Conservation (phyloP, 78 protist genomes). For the Dictyostelium purpureum region DNA sequence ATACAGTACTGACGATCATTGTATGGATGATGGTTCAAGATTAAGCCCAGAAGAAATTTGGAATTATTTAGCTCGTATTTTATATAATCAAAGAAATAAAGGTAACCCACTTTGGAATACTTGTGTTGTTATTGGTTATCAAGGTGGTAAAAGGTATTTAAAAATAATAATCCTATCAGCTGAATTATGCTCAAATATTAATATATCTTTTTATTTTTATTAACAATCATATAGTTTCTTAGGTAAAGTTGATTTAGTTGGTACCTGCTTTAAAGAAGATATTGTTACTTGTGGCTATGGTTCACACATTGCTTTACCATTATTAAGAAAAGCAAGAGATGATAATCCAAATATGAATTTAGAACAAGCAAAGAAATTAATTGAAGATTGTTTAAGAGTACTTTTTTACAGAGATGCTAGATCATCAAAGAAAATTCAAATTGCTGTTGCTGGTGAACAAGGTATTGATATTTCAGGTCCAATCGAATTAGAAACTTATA, state of each 20-base stretch:
- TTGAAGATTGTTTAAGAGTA: conserved; percentile 88
- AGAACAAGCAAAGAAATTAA: conserved; percentile 82
- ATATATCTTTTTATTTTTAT: background rate
- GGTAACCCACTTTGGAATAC: conserved; percentile 90
- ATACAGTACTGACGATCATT: conserved; percentile 51
- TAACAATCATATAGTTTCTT: conserved; percentile 13
- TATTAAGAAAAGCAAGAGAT: conserved; percentile 76
- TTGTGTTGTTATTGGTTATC: conserved; percentile 86
- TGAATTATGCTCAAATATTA: background rate
- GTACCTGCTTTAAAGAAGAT: conserved; percentile 87
- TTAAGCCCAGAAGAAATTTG: conserved; percentile 76
- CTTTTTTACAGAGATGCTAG: conserved; percentile 95
- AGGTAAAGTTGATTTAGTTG: conserved; percentile 85
- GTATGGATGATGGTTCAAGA: conserved; percentile 72
- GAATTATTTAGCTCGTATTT: conserved; percentile 86
- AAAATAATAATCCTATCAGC: background rate
- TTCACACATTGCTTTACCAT: conserved; percentile 90
- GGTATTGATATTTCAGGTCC: conserved; percentile 67
- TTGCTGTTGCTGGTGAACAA: conserved; percentile 30
- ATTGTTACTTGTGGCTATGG: conserved; percentile 95
- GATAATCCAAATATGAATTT: conserved; percentile 44
- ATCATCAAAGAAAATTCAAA: conserved; percentile 83
- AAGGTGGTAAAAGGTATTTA: conserved; percentile 80
- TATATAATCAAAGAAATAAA: conserved; percentile 90
- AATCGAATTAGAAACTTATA: conserved; percentile 73